These are phyloP conservation scores for Globisporangium abappressorium DNA, from an alignment of 352 stramenopile genomes.

Conservation along the genomic window DNA sequence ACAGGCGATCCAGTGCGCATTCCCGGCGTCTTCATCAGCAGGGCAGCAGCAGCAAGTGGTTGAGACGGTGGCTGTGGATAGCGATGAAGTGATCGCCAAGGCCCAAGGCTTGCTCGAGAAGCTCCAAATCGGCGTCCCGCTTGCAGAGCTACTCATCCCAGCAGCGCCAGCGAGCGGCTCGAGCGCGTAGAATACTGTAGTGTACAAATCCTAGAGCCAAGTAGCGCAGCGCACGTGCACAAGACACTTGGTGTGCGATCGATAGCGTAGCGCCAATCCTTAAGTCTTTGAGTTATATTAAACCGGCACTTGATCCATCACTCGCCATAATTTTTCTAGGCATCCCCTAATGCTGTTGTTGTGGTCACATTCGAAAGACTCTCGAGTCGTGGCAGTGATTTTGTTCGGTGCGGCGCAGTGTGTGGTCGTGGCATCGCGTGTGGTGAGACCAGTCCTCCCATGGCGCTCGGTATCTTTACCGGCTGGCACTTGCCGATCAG, in stretches of 20 bases:
- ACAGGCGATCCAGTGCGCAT: slow-evolving; percentile 13
- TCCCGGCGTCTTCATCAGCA: not conserved
- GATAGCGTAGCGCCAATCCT: not conserved
- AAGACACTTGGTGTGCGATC: not conserved
- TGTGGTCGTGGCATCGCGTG: slow-evolving; percentile 30
- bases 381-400: slow-evolving; percentile 46
- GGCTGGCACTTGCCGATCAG: slow-evolving; percentile 35
- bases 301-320: not conserved
- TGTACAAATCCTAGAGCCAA: not conserved
- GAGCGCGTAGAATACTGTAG: not conserved
- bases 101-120: slow-evolving; percentile 9
- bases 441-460: not conserved
- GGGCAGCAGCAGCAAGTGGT: not conserved
- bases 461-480: slow-evolving; percentile 22
- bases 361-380: not conserved
- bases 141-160: not conserved
- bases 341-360: not conserved
- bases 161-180: not conserved
- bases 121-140: not conserved
- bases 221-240: not conserved
- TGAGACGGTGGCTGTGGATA: not conserved
- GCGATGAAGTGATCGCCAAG: not conserved
- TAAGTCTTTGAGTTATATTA: not conserved
- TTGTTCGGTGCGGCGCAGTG: slow-evolving; percentile 46
- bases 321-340: not conserved